A percentile compares a stretch with the other conserved stretches of the same genome.
Evolutionary conservation across 176 grass and related monocot species (phyloP).

Genomic region (Neostapfia colusana): DNA sequence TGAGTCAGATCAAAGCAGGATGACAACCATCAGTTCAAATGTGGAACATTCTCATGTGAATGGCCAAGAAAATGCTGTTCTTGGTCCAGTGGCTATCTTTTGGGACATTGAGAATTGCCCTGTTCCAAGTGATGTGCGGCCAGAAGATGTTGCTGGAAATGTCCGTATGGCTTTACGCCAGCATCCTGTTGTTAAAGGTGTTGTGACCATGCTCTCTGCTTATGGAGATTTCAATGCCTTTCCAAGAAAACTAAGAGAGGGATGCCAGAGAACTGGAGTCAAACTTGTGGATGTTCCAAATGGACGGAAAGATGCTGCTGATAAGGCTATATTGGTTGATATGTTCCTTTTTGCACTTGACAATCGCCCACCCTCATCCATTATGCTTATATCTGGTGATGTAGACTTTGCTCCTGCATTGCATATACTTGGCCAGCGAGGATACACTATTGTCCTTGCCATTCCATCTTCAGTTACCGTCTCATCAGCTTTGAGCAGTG

Average conservation of each 20-base stretch:
- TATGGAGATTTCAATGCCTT: slow-evolving; percentile 96
- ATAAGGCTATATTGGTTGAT: slow-evolving; percentile 81
- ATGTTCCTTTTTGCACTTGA: slow-evolving; percentile 90
- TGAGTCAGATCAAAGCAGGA: slow-evolving; percentile 40
- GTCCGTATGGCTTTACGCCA: slow-evolving; percentile 72
- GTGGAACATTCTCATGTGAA: slow-evolving; percentile 44
- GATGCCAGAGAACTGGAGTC: slow-evolving; percentile 85
- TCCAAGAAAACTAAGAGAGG: slow-evolving; percentile 85
- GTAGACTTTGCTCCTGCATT: slow-evolving; percentile 81
- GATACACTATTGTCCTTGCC: slow-evolving; percentile 69
- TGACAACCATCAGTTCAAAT: slow-evolving; percentile 43
- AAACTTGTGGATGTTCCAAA: slow-evolving; percentile 89
- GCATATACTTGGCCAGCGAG: slow-evolving; percentile 82
- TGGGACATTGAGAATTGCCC: slow-evolving; percentile 99
- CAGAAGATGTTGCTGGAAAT: slow-evolving; percentile 88
- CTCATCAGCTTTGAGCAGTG: slow-evolving; percentile 71
- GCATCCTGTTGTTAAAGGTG: slow-evolving; percentile 70
- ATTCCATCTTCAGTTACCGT: slow-evolving; percentile 72
- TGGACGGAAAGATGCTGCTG: slow-evolving; percentile 81
- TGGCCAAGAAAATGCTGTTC: slow-evolving; percentile 41
- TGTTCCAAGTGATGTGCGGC: slow-evolving; percentile 76
- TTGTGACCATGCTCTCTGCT: slow-evolving; percentile 83
- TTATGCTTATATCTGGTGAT: slow-evolving; percentile 87
- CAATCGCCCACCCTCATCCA: slow-evolving; percentile 67
- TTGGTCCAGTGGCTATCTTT: slow-evolving; percentile 78